These are phyloP conservation scores for Kodamaea kaohsiungensis DNA, from an alignment of 805 yeast genomes.

Conservation along the genomic window DNA sequence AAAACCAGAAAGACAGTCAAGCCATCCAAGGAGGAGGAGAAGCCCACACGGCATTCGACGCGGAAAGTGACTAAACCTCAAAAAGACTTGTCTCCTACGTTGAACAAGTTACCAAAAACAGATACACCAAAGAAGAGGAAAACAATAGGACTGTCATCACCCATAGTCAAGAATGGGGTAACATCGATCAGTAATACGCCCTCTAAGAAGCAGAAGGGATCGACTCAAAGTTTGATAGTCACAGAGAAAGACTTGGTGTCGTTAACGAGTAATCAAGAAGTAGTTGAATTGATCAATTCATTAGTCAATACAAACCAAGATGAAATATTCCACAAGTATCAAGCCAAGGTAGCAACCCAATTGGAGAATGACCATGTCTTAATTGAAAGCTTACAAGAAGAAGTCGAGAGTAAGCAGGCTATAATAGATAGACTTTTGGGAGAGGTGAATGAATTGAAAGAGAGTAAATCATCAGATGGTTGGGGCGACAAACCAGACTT, in stretches of 20 bases:
- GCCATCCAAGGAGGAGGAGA: background rate
- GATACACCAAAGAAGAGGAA: conserved; percentile 1
- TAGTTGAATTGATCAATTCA: conserved; percentile 31
- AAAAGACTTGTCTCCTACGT: background rate
- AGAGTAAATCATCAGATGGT: conserved; percentile 11
- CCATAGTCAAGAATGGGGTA: background rate
- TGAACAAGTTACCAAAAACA: background rate
- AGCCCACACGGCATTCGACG: background rate
- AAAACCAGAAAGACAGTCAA: background rate
- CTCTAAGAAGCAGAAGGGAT: conserved; percentile 1
- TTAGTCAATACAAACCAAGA: conserved; percentile 36
- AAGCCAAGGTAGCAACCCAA: conserved; percentile 18
- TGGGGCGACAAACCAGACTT: conserved; percentile 7
- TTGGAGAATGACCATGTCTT: conserved; percentile 18
- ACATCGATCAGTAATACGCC: conserved; percentile 3
- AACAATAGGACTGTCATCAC: background rate
- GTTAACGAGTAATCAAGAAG: conserved; percentile 21
- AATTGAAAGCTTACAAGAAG: conserved; percentile 25
- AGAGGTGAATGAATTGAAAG: conserved; percentile 6
- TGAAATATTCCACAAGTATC: conserved; percentile 28
- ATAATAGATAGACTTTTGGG: conserved; percentile 25
- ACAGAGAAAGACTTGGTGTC: conserved; percentile 5
- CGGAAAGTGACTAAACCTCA: background rate
- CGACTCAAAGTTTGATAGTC: background rate
- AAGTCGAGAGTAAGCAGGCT: conserved; percentile 28